Evolutionary conservation across 2,329 filamentous ascomycete genomes (phyloP).

Genomic region (Aspergillus ochraceoroseus): DNA sequence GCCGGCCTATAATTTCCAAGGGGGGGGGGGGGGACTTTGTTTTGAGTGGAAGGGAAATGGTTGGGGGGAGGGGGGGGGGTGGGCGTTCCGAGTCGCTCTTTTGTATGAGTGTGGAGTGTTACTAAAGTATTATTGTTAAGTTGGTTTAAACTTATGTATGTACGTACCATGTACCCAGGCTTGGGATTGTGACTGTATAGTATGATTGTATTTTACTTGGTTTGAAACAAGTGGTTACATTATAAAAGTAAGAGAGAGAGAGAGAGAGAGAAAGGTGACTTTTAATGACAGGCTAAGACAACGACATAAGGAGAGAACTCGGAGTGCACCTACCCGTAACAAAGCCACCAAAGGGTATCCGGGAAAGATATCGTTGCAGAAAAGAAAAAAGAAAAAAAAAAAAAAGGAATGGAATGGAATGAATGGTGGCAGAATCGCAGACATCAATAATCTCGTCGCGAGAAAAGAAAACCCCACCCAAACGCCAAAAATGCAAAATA

Average conservation of each 20-base stretch:
- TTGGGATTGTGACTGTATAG: constrained; percentile 1
- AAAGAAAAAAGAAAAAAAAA: constrained; percentile 19
- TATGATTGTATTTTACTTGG: no score
- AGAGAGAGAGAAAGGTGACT: no score
- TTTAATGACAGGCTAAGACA: constrained; percentile 4
- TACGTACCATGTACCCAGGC: constrained; percentile 1
- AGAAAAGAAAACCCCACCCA: constrained; percentile 26
- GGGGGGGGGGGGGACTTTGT: no score
- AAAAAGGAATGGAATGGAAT: constrained; percentile 8
- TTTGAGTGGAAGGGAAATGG: no score
- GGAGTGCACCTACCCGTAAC: constrained; percentile 26
- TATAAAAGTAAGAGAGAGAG: background rate
- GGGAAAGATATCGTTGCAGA: constrained; percentile 22
- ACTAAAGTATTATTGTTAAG: constrained; percentile 8
- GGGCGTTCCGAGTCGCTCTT: no score
- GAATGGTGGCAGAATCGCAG: constrained; percentile 15
- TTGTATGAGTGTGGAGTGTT: constrained; percentile 1
- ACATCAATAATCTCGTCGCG: no score
- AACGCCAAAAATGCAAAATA: constrained; percentile 40
- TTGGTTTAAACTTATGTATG: background rate
- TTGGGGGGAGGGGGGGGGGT: no score
- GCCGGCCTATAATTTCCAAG: no score
- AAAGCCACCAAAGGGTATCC: constrained; percentile 18
- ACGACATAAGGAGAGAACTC: constrained; percentile 28
- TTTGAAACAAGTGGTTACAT: no score